phyloP scores from a whole-genome alignment of 495 filamentous ascomycete species.

The Physcia stellaris region DNA sequence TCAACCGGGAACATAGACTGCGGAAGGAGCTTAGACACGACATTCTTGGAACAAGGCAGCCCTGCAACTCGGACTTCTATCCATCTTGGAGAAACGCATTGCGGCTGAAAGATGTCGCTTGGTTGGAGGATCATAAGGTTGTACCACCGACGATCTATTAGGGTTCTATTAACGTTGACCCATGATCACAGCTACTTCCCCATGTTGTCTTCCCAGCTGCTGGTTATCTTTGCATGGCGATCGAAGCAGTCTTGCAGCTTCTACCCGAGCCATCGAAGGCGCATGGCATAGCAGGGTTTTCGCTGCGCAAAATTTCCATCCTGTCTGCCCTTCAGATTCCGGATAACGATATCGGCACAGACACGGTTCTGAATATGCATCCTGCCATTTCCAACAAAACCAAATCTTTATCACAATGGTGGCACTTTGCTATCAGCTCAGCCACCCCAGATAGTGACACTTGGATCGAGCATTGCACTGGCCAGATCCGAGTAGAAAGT shows the following conservation, averaged over 20 bases:
- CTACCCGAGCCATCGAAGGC: not conserved
- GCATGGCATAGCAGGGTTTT: slow-evolving; percentile 5
- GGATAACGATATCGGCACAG: slow-evolving; percentile 14
- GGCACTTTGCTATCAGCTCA: slow-evolving; percentile 10
- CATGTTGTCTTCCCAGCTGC: slow-evolving; percentile 37
- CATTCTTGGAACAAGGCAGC: slow-evolving; percentile 17
- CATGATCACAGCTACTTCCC: slow-evolving; percentile 10
- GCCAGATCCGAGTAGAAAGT: not conserved
- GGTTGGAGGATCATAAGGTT: slow-evolving; percentile 14
- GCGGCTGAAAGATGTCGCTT: slow-evolving; percentile 10
- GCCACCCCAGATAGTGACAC: not conserved
- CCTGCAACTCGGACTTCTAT: slow-evolving; percentile 13
- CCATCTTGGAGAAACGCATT: slow-evolving; percentile 26
- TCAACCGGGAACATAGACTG: slow-evolving; percentile 17
- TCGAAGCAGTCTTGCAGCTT: slow-evolving; percentile 37
- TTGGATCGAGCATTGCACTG: slow-evolving; percentile 4
- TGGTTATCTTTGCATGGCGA: slow-evolving; percentile 44
- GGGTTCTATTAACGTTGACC: not conserved
- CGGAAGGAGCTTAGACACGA: slow-evolving; percentile 18
- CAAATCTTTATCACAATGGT: slow-evolving; percentile 7
- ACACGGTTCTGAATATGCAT: slow-evolving; percentile 12
- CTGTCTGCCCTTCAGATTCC: slow-evolving; percentile 10
- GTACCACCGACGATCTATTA: too few species aligned
- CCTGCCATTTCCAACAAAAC: not conserved
- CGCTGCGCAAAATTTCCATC: slow-evolving; percentile 12